Percentiles rank a stretch among this genome's conserved stretches.
phyloP scores from a whole-genome alignment of 2,329 filamentous ascomycete species.

The Ceratocystis ficicola region DNA sequence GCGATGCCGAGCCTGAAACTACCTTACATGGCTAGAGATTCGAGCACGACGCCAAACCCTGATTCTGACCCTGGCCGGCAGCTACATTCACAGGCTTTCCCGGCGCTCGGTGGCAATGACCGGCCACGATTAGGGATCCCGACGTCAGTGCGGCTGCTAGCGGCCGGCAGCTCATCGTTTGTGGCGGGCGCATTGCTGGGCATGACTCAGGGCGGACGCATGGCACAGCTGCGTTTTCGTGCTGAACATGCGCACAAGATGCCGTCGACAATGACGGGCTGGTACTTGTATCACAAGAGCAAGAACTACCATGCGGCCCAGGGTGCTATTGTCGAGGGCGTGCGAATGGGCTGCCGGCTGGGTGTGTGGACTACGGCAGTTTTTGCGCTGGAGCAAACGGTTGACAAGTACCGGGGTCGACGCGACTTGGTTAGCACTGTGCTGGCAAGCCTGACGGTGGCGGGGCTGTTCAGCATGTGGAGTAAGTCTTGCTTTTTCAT shows the following conservation, averaged over 20 bases:
- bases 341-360: constrained; percentile 59
- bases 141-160: constrained; percentile 51
- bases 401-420: constrained; percentile 58
- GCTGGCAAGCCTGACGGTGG: constrained; percentile 69
- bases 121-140: constrained; percentile 48
- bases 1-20: neutral
- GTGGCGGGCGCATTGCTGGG: constrained; percentile 59
- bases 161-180: constrained; percentile 52
- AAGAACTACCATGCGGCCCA: constrained; percentile 85
- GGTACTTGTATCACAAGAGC: constrained; percentile 98
- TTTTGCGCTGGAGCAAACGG: constrained; percentile 70
- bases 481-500: constrained; percentile 43
- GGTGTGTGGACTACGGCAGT: constrained; percentile 64
- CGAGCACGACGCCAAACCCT: no score
- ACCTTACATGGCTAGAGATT: neutral
- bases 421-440: constrained; percentile 72
- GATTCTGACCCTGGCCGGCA: no score
- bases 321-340: constrained; percentile 65
- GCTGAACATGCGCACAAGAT: constrained; percentile 94
- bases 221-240: constrained; percentile 70
- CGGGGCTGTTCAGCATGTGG: constrained; percentile 76
- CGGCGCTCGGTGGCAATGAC: constrained; percentile 1
- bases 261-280: constrained; percentile 67
- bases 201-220: constrained; percentile 57
- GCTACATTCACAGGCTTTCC: neutral